phyloP scores from a whole-genome alignment of 208 protist species.

The Entamoeba moshkovskii region DNA sequence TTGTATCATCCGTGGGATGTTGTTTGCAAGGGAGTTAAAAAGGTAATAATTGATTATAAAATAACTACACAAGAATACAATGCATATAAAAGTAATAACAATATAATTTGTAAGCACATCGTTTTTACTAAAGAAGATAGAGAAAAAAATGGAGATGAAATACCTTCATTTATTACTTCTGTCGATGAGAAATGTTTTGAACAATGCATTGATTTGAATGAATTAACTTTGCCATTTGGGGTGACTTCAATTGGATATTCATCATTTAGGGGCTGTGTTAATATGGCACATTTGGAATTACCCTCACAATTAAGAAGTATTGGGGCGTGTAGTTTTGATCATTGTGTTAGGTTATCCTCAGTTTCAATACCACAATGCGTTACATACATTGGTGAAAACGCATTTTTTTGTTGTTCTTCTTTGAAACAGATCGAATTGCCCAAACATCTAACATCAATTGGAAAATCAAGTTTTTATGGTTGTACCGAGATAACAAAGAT shows the following conservation, averaged over 20 bases:
- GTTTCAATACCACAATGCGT: not conserved
- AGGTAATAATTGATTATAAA: no score
- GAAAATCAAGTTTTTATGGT: not conserved
- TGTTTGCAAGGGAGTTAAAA: no score
- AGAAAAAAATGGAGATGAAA: no score
- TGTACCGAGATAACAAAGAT: no score
- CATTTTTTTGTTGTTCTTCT: not conserved
- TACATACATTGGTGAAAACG: not conserved
- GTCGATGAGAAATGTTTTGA: not conserved
- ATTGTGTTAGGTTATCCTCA: not conserved
- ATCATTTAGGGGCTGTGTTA: no score
- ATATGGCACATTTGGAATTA: no score
- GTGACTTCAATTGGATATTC: no score
- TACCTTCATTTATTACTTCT: not conserved
- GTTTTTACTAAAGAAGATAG: no score
- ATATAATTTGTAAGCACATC: no score
- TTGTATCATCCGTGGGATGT: no score
- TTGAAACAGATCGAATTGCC: not conserved
- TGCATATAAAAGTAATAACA: no score
- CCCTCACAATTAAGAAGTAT: not conserved
- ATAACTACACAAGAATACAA: no score
- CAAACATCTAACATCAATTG: not conserved
- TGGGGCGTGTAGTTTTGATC: not conserved
- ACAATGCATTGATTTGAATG: not conserved
- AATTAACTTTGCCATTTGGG: not conserved